Conservation (phyloP, 495 filamentous ascomycete genomes). For the Hyaloscypha hepaticicola region DNA sequence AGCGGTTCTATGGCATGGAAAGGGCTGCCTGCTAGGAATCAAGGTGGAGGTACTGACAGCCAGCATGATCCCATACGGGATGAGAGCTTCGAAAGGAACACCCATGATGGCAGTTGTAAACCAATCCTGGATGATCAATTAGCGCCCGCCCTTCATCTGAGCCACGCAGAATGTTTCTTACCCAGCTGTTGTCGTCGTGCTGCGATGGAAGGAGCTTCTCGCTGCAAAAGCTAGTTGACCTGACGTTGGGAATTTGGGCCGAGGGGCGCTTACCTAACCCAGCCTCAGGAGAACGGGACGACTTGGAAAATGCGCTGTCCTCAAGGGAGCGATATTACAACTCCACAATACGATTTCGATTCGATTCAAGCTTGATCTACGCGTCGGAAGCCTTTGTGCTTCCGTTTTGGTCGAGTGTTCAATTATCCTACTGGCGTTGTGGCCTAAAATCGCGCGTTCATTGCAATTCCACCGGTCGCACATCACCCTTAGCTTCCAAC, state of each 20-base stretch:
- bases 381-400: slow-evolving; percentile 28
- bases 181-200: slow-evolving; percentile 14
- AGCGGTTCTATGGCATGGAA: neutral
- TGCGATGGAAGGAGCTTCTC: slow-evolving; percentile 21
- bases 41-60: slow-evolving; percentile 56
- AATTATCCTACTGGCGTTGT: slow-evolving; percentile 22
- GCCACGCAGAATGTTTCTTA: neutral
- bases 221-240: neutral
- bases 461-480: slow-evolving; percentile 5
- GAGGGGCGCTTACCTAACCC: slow-evolving; percentile 16
- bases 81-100: slow-evolving; percentile 91
- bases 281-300: slow-evolving; percentile 16
- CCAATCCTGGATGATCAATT: slow-evolving; percentile 20
- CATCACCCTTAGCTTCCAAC: neutral
- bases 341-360: slow-evolving; percentile 25
- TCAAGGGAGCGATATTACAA: slow-evolving; percentile 27
- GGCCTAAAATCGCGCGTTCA: slow-evolving; percentile 25
- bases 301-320: slow-evolving; percentile 15
- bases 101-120: slow-evolving; percentile 62
- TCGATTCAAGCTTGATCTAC: slow-evolving; percentile 30
- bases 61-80: slow-evolving; percentile 91
- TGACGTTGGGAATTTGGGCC: slow-evolving; percentile 22
- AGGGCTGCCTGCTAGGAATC: slow-evolving; percentile 19
- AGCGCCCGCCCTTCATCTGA: slow-evolving; percentile 6
- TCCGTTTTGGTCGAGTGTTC: slow-evolving; percentile 17